These are phyloP conservation scores for Picochlorum sp. DNA, from an alignment of 139 green algal genomes.

Conservation along the genomic window DNA sequence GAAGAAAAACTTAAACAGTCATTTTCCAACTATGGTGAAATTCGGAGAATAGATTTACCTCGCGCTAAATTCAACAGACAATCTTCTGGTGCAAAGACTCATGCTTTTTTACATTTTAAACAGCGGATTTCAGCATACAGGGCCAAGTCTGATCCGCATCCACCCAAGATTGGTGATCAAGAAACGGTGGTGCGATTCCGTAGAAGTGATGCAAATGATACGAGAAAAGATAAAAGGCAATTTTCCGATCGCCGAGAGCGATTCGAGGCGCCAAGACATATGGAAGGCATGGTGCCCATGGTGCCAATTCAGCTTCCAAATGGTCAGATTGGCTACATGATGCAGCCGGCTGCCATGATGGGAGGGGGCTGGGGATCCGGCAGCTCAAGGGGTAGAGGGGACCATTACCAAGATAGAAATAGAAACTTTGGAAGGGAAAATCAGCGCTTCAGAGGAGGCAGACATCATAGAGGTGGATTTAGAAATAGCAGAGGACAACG, in stretches of 20 bases:
- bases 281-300: conserved; percentile 20
- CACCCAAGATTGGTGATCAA: conserved; percentile 36
- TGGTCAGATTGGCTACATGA: conserved; percentile 39
- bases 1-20: conserved; percentile 53
- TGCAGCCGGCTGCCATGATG: background rate
- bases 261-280: conserved; percentile 7
- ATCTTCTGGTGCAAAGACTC: conserved; percentile 31
- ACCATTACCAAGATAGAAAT: too few species aligned
- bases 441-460: conserved; percentile 1
- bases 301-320: conserved; percentile 44
- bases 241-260: background rate
- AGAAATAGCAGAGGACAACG: conserved; percentile 2
- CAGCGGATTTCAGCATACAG: conserved; percentile 48
- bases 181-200: conserved; percentile 35
- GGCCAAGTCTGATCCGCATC: conserved; percentile 35
- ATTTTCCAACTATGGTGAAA: conserved; percentile 57
- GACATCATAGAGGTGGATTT: conserved; percentile 5
- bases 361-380: background rate
- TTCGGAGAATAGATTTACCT: conserved; percentile 20
- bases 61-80: too few species aligned
- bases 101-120: conserved; percentile 73
- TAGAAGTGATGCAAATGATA: too few species aligned
- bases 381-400: background rate
- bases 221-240: background rate
- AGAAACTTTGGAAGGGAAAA: background rate